Conservation (phyloP, 352 stramenopile species). For the Phytophthora tentaculata region DNA sequence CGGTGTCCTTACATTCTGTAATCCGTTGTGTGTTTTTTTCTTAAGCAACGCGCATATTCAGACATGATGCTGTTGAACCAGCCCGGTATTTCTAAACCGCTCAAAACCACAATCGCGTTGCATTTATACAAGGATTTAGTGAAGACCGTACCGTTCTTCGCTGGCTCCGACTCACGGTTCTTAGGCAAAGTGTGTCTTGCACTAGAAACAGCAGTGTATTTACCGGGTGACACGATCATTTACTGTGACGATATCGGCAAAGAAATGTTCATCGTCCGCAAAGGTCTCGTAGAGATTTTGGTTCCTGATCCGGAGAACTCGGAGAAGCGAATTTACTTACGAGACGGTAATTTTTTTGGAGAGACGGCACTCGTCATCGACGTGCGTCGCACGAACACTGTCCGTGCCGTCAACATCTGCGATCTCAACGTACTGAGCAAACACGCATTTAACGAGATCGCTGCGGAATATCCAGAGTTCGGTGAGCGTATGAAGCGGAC, state of each 20-base stretch:
- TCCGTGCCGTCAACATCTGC: slow-evolving; percentile 80
- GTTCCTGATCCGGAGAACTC: slow-evolving; percentile 54
- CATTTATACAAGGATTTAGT: slow-evolving; percentile 84
- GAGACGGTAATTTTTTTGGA: slow-evolving; percentile 81
- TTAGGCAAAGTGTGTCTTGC: slow-evolving; percentile 82
- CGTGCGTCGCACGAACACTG: slow-evolving; percentile 78
- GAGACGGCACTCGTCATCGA: slow-evolving; percentile 83
- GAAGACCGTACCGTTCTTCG: slow-evolving; percentile 83
- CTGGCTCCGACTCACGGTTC: slow-evolving; percentile 72
- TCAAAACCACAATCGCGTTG: slow-evolving; percentile 79
- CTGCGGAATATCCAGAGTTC: slow-evolving; percentile 81
- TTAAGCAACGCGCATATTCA: slow-evolving; percentile 82
- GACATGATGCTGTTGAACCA: slow-evolving; percentile 88
- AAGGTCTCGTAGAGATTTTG: slow-evolving; percentile 81
- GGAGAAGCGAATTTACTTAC: slow-evolving; percentile 75
- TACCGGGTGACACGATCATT: slow-evolving; percentile 82
- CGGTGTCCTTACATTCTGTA: not conserved
- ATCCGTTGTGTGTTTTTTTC: not conserved
- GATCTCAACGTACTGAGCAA: slow-evolving; percentile 85
- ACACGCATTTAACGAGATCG: slow-evolving; percentile 80
- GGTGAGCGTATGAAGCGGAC: slow-evolving; percentile 83
- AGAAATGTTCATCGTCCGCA: slow-evolving; percentile 90
- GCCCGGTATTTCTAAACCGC: slow-evolving; percentile 75
- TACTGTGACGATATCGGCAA: slow-evolving; percentile 85
- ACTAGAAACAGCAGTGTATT: slow-evolving; percentile 78